These are phyloP conservation scores for Neurospora sp. DNA, from an alignment of 495 filamentous ascomycete genomes.

Conservation along the genomic window DNA sequence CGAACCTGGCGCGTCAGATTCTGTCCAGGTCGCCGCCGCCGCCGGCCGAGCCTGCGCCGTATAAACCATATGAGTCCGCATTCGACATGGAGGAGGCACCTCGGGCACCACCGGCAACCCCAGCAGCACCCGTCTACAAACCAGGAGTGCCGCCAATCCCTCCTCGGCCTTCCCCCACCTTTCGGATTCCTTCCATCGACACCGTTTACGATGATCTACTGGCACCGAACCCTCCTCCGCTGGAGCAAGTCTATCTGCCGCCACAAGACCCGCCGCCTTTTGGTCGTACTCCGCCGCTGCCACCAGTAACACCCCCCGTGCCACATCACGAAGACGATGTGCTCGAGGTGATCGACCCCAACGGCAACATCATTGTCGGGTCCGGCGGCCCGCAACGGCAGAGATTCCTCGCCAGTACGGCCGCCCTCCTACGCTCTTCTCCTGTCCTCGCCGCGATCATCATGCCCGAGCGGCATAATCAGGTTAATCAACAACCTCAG, in stretches of 20 bases:
- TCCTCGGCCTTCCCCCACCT: background rate
- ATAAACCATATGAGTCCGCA: background rate
- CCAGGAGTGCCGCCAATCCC: background rate
- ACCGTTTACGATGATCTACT: background rate
- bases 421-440: background rate
- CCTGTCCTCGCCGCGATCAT: background rate
- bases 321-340: background rate
- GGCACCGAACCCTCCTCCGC: background rate
- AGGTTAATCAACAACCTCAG: background rate
- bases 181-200: background rate
- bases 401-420: background rate
- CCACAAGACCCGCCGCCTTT: background rate
- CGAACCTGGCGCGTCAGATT: background rate
- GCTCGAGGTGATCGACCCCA: background rate
- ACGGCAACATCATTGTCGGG: background rate
- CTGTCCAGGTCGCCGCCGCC: background rate
- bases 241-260: background rate
- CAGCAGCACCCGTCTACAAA: background rate
- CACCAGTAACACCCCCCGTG: background rate
- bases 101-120: background rate
- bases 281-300: background rate
- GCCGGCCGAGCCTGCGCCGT: background rate
- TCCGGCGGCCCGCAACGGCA: background rate
- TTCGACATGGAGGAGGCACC: background rate
- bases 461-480: background rate